phyloP scores from a whole-genome alignment of 768 basidiomycete species.

The Tylopilus vinaceipallidus region DNA sequence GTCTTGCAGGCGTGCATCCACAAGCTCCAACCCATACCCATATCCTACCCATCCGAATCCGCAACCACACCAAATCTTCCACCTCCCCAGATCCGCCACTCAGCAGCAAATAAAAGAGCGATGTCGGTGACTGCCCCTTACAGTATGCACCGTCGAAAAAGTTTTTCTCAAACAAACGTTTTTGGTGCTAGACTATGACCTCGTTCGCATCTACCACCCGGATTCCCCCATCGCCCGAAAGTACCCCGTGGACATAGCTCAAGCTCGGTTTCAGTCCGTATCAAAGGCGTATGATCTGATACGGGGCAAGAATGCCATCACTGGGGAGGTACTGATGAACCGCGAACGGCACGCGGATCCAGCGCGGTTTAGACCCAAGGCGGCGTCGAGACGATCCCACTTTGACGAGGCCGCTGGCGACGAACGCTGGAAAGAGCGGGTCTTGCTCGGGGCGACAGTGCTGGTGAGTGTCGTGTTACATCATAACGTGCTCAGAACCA shows the following conservation, averaged over 20 bases:
- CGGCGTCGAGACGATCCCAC: slow-evolving; percentile 40
- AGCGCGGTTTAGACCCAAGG: slow-evolving; percentile 40
- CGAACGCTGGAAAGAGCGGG: slow-evolving; percentile 65
- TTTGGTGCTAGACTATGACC: slow-evolving; percentile 60
- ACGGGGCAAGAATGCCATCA: slow-evolving; percentile 41
- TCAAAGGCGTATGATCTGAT: slow-evolving; percentile 65
- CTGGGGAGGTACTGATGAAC: slow-evolving; percentile 14
- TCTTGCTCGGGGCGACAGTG: slow-evolving; percentile 55
- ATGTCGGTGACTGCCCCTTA: slow-evolving; percentile 41
- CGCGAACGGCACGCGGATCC: slow-evolving; percentile 31
- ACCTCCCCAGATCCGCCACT: slow-evolving; percentile 51
- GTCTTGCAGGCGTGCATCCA: slow-evolving; percentile 18
- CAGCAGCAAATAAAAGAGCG: slow-evolving; percentile 55
- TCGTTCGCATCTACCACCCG: slow-evolving; percentile 77
- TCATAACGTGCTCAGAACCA: not conserved
- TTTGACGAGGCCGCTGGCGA: slow-evolving; percentile 45
- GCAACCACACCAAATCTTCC: slow-evolving; percentile 63
- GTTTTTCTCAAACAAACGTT: not conserved
- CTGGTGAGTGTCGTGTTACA: slow-evolving; percentile 38
- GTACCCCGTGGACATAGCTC: slow-evolving; percentile 47
- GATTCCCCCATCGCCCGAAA: slow-evolving; percentile 52
- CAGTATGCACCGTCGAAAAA: not conserved
- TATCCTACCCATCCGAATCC: slow-evolving; percentile 51
- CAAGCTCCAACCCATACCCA: slow-evolving; percentile 40
- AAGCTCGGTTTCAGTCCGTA: slow-evolving; percentile 69